These are phyloP conservation scores for Cylindrotheca fusiformis DNA, from an alignment of 108 stramenopile genomes.

Conservation along the genomic window DNA sequence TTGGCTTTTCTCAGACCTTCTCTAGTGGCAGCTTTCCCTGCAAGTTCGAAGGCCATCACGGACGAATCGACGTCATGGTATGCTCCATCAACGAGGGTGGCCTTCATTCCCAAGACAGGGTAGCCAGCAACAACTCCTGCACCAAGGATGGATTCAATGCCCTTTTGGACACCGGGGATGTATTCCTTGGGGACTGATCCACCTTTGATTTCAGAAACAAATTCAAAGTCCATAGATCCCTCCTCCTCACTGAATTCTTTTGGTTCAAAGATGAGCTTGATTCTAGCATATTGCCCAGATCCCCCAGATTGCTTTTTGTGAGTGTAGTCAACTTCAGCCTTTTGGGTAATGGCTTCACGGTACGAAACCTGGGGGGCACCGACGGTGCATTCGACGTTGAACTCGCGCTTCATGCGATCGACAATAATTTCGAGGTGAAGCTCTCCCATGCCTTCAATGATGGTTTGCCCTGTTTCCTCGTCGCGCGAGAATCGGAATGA, in stretches of 20 bases:
- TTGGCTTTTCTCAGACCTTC: slow-evolving; percentile 96
- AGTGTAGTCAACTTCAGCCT: slow-evolving; percentile 94
- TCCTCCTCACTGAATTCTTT: slow-evolving; percentile 87
- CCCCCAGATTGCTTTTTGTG: slow-evolving; percentile 99
- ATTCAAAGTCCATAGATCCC: slow-evolving; percentile 91
- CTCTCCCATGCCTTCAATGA: slow-evolving; percentile 99
- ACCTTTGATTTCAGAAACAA: slow-evolving; percentile 95
- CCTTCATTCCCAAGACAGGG: slow-evolving; percentile 97
- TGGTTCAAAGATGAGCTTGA: slow-evolving; percentile 95
- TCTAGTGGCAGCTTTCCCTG: slow-evolving; percentile 89
- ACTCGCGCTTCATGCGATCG: slow-evolving; percentile 98
- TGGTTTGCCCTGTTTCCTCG: slow-evolving; percentile 97
- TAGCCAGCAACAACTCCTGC: slow-evolving; percentile 93
- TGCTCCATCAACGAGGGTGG: slow-evolving; percentile 83
- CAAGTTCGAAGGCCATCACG: slow-evolving; percentile 93
- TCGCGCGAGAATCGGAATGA: slow-evolving; percentile 93
- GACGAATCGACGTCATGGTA: slow-evolving; percentile 91
- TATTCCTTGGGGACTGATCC: slow-evolving; percentile 97
- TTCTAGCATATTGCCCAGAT: slow-evolving; percentile 95
- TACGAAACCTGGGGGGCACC: slow-evolving; percentile 94
- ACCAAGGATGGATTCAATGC: slow-evolving; percentile 93
- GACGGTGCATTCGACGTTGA: slow-evolving; percentile 93
- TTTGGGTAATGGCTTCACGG: slow-evolving; percentile 94
- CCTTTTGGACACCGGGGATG: slow-evolving; percentile 98
- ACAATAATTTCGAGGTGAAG: slow-evolving; percentile 99